Evolutionary conservation across 2,329 filamentous ascomycete genomes (phyloP).

Genomic region (Epichloe aotearoae): DNA sequence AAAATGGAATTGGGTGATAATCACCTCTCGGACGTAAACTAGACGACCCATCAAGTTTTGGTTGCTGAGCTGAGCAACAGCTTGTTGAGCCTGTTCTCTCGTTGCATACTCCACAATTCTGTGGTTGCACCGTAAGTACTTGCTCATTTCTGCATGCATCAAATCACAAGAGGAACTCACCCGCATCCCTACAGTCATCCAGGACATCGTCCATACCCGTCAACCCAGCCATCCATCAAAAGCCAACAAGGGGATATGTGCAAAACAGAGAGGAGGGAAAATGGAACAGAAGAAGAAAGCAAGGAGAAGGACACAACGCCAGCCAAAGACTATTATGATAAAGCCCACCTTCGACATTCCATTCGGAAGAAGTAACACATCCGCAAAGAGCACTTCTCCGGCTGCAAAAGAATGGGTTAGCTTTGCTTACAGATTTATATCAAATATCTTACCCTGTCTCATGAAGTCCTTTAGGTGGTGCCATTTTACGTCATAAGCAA

Average conservation of each 20-base stretch:
- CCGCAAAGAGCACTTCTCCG: conserved; percentile 98
- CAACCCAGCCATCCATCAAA: conserved; percentile 93
- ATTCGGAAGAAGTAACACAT: conserved; percentile 98
- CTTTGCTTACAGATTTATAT: conserved; percentile 13
- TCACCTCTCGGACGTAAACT: conserved; percentile 94
- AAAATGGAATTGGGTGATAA: conserved; percentile 11
- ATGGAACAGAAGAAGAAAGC: conserved; percentile 36
- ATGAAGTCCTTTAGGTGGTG: conserved; percentile 99
- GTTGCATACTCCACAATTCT: conserved; percentile 99
- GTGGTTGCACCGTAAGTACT: not conserved
- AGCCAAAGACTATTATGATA: conserved; percentile 73
- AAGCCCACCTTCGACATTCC: conserved; percentile 99
- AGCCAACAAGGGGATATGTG: conserved; percentile 41
- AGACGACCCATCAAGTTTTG: conserved; percentile 97
- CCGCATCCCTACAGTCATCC: conserved; percentile 97
- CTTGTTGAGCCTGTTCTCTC: conserved; percentile 95
- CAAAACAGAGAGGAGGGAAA: conserved; percentile 40
- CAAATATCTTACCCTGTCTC: conserved; percentile 71
- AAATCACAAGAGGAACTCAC: conserved; percentile 43
- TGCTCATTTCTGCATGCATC: not conserved
- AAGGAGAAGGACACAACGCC: conserved; percentile 37
- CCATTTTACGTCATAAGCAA: conserved; percentile 99
- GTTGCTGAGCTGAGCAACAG: conserved; percentile 96
- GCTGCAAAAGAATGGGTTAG: conserved; percentile 45
- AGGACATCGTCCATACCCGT: conserved; percentile 91